These are phyloP conservation scores for Ephemerocybe angulata DNA, from an alignment of 768 basidiomycete species.

Conservation along the genomic window DNA sequence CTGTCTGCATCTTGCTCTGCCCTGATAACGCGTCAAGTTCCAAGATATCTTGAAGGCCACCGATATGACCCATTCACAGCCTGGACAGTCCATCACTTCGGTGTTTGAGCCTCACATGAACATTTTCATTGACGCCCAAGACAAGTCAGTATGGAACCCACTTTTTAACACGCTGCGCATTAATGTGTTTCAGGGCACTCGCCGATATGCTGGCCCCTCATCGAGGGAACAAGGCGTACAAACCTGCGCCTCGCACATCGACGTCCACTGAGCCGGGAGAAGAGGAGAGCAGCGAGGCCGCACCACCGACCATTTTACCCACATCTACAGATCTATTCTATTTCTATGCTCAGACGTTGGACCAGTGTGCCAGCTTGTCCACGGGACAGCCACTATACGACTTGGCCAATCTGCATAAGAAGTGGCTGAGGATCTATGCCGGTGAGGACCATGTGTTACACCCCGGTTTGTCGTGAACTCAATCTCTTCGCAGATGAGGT, in stretches of 20 bases:
- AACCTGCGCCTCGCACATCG: slow-evolving; percentile 55
- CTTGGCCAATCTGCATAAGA: slow-evolving; percentile 76
- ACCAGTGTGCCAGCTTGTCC: slow-evolving; percentile 89
- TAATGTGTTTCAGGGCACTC: slow-evolving; percentile 55
- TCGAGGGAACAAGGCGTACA: slow-evolving; percentile 43
- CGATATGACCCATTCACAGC: slow-evolving; percentile 45
- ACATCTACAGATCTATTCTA: slow-evolving; percentile 97
- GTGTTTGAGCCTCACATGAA: slow-evolving; percentile 91
- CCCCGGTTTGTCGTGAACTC: not conserved
- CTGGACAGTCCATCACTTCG: slow-evolving; percentile 74
- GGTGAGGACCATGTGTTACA: slow-evolving; percentile 41
- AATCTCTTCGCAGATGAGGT: slow-evolving; percentile 71
- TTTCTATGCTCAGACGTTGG: slow-evolving; percentile 92
- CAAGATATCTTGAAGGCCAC: slow-evolving; percentile 59
- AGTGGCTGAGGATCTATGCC: slow-evolving; percentile 93
- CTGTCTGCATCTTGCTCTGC: slow-evolving; percentile 29
- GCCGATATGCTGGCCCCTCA: slow-evolving; percentile 88
- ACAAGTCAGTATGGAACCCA: slow-evolving; percentile 61
- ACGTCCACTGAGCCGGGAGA: slow-evolving; percentile 59
- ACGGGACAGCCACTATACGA: slow-evolving; percentile 83
- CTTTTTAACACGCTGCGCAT: not conserved
- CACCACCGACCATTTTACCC: slow-evolving; percentile 70
- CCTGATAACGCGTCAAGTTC: slow-evolving; percentile 38
- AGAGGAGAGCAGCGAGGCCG: slow-evolving; percentile 39
- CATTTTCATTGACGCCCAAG: slow-evolving; percentile 94